Percentiles rank a stretch among this genome's conserved stretches.
phyloP scores from a whole-genome alignment of 2,329 filamentous ascomycete species.

The Aureobasidium sp. region DNA sequence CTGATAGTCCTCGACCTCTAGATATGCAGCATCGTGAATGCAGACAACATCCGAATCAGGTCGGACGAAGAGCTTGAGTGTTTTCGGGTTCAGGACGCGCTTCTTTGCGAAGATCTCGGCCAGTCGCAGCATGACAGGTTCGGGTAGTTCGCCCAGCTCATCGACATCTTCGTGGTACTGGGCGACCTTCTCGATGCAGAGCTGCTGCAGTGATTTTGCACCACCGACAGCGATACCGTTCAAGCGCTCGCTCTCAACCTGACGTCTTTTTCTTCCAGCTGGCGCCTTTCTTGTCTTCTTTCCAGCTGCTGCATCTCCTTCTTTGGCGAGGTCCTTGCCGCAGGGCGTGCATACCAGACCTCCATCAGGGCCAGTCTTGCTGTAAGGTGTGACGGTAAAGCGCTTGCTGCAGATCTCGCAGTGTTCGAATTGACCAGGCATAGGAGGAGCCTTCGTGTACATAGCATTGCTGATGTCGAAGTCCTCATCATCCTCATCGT shows the following conservation, averaged over 20 bases:
- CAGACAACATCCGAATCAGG: slow-evolving; percentile 47
- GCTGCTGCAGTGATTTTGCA: slow-evolving; percentile 58
- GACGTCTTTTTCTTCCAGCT: slow-evolving; percentile 56
- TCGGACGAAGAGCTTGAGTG: slow-evolving; percentile 41
- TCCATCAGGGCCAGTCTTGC: slow-evolving; percentile 69
- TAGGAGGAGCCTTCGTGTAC: slow-evolving; percentile 48
- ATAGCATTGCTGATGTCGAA: slow-evolving; percentile 40
- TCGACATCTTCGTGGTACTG: slow-evolving; percentile 56
- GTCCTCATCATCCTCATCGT: slow-evolving; percentile 39
- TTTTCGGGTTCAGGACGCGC: slow-evolving; percentile 46
- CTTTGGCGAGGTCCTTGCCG: slow-evolving; percentile 61
- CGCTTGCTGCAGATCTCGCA: slow-evolving; percentile 78
- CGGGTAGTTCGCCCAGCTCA: slow-evolving; percentile 55
- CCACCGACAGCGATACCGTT: slow-evolving; percentile 62
- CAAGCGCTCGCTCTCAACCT: slow-evolving; percentile 73
- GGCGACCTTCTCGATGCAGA: slow-evolving; percentile 56
- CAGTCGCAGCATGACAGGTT: slow-evolving; percentile 46
- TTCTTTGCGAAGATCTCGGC: slow-evolving; percentile 57
- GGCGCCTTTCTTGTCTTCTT: slow-evolving; percentile 50
- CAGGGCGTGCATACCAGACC: slow-evolving; percentile 80
- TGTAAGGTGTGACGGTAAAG: slow-evolving; percentile 89
- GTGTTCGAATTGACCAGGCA: slow-evolving; percentile 82
- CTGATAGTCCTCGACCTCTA: slow-evolving; percentile 68
- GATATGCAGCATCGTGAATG: slow-evolving; percentile 55
- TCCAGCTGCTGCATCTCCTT: slow-evolving; percentile 46